Base-by-base conservation (phyloP, 768 basidiomycete species). In the Rhodosporidiobolus odoratus region DNA sequence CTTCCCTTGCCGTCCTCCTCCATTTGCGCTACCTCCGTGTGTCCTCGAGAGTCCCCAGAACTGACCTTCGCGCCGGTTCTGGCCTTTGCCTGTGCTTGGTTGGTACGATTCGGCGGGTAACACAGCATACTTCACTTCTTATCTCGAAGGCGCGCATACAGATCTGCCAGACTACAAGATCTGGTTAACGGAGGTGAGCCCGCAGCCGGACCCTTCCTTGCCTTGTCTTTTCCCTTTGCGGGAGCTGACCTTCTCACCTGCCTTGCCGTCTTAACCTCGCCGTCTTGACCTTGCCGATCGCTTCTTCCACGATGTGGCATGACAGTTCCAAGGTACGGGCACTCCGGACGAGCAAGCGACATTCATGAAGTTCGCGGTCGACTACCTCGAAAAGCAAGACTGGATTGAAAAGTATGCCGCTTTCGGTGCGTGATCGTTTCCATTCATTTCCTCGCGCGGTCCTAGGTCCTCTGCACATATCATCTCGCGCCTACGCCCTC, bases 341-440 rank as follows among this genome's bases (percentile, higher is more conserved):
- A 47, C 64, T 9, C 34, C 59, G 9, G 30, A 21, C 13, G 64
- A 65, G 7, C 69, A 65, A 37, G 43, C 25, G 43, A 41, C 52
- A 0, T 61, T 70, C 30, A 12, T 70, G 25, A 10, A 38, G 25
- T 56, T 65, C 12, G 43, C 69, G 0, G 69, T 65, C 3, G 52
- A 54, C 3, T 70, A 50, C 43, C 59, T 70, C 35, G 69, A 70
- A 32, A 15, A 65, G 13, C 63, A 70, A n/a, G 59, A 61, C 30
- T 70, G 34, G 35, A 62, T 70, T 47, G 69, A 70, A n/a, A 41
- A 43, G 4, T 66, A 70, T 17, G 69, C 69, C 0, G 69, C 63
- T 0, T 70, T 70, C 37, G 69, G 69, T 62, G 27, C 52, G 68
- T 54, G n/a, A n/a, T n/a, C n/a, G n/a, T n/a, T n/a, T 34, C 2